Evolutionary conservation across 495 filamentous ascomycete species (phyloP), one percentile per base, ranked within the genome.

Genomic region (Achaetomiella virescens): DNA sequence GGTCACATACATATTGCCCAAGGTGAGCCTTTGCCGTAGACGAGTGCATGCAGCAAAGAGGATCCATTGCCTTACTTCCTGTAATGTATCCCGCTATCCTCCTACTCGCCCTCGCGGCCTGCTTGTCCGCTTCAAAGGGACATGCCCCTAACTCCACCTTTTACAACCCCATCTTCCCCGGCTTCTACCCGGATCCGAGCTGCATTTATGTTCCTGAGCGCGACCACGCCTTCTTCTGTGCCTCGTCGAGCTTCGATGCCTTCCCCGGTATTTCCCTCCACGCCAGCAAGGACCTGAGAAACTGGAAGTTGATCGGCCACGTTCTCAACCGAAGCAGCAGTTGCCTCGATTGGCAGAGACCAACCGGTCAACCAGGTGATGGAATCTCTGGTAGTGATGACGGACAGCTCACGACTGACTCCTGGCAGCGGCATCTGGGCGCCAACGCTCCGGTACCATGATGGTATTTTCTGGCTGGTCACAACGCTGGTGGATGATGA

Each of bases 131-230:
- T 12, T 52, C 56, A 1, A 37, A 40, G 42, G 60, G 51, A 7
- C 48, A 57, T 53, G 41, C 7, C 17, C 18, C 6, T 8, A 59
- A 72, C 40, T 72, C 71, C 8, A 71, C 72, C 6, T 72, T 72
- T 52, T 61, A 64, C 45, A 81, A 82, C 60, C 79, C 79, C 12
- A 78, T 81, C 50, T 57, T 81, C 9, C 78, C 78, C 0, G 79
- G 79, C 20, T 82, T 79, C 59, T 74, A 79, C 58, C 77, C 80
- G 0, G 80, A 82, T 59, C 81, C 81, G 0, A 76, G 71, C 55
- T 81, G 78, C 56, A 78, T 80, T 27, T 77, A 71, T 48, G 75
- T 81, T 6, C 58, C 66, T 1, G 72, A 80, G 25, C 71, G 69
- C 54, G 67, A 78, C 44, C 58, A 75, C 21, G 81, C 76, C 11